Evolutionary conservation across 495 filamentous ascomycete genomes (phyloP), one percentile per base, ranked within the genome.

Genomic region (Trichoderma erinaceum): DNA sequence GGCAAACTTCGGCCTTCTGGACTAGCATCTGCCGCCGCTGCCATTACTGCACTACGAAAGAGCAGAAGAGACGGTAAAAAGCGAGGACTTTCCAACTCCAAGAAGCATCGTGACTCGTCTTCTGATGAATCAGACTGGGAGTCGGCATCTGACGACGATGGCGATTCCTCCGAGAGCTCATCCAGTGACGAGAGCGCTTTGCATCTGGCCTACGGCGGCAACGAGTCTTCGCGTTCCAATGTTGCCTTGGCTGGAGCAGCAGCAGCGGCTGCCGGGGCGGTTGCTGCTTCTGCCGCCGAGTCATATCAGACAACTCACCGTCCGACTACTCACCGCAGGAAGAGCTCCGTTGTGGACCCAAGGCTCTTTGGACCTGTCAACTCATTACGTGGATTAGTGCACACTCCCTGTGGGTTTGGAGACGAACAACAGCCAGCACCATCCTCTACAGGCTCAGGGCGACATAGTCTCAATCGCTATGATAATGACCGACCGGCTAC

Each of bases 381-480:
- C 73, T 84, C 83, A 21, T 75, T 86, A 23, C 79, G 76, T 64
- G 82, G 80, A 13, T 72, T 78, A 71, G 75, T 86, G 66, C 79
- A 80, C 68, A 78, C 79, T 27, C 82, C 83, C 15, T 84, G 82
- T 66, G 83, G 84, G 15, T 85, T 82, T 71, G 80, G 72, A 35
- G 74, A 76, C 6, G 71, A 74, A 41, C 41, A 38, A 32, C 41
- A 10, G 41, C 23, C 12, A 12, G 11, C 44, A 43, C 35, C 67
- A 10, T 68, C 67, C 35, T 38, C 35, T 7, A 38, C 35, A 56
- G 25, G 16, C 21, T 46, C 43, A 15, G 11, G 72, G 88, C 46
- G 81, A 87, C 32, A 90, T 13, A 89, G 91, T 72, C 85, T 85
- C 4, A 78, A 78, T 41, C 82, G 79, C 50, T 89, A 86, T 70